These are phyloP conservation scores for Aspergillus egyptiacus DNA, from an alignment of 495 filamentous ascomycete species.

Conservation along the genomic window DNA sequence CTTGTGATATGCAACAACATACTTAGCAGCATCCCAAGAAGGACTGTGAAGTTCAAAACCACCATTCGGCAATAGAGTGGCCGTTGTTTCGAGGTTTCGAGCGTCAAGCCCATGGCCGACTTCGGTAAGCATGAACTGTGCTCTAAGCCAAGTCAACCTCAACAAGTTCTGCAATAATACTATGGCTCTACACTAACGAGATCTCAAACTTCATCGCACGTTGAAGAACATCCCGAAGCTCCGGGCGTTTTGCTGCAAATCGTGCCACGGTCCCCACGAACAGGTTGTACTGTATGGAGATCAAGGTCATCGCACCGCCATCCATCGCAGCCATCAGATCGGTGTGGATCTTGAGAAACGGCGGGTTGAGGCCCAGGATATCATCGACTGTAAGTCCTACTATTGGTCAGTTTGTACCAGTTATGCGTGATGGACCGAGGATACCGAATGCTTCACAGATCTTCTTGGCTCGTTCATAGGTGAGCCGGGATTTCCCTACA, in stretches of 20 bases:
- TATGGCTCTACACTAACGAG: constrained; percentile 18
- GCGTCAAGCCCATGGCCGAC: constrained; percentile 35
- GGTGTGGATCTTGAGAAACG: constrained; percentile 20
- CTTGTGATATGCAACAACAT: not conserved
- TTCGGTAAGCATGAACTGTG: constrained; percentile 34
- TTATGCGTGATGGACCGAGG: not conserved
- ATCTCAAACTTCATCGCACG: constrained; percentile 26
- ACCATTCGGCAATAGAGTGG: constrained; percentile 27
- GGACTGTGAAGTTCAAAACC: constrained; percentile 31
- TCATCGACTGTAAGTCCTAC: constrained; percentile 7
- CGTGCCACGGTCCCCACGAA: constrained; percentile 31
- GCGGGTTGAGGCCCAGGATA: constrained; percentile 1
- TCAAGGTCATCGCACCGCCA: constrained; percentile 18
- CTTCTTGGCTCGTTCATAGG: constrained; percentile 17
- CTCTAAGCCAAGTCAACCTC: too few relatives aligned
- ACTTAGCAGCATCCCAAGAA: constrained; percentile 11
- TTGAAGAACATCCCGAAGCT: constrained; percentile 23
- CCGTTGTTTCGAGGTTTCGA: constrained; percentile 33
- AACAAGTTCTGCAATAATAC: too few relatives aligned
- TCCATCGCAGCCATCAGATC: constrained; percentile 15
- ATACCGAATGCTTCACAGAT: constrained; percentile 18
- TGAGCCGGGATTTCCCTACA: constrained; percentile 13
- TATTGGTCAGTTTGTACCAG: not conserved
- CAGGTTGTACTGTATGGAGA: constrained; percentile 33
- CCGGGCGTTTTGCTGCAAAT: constrained; percentile 22